A percentile compares a stretch with the other conserved stretches of the same genome.
phyloP scores from a whole-genome alignment of 768 basidiomycete genomes.

The Dendrothele bispora region DNA sequence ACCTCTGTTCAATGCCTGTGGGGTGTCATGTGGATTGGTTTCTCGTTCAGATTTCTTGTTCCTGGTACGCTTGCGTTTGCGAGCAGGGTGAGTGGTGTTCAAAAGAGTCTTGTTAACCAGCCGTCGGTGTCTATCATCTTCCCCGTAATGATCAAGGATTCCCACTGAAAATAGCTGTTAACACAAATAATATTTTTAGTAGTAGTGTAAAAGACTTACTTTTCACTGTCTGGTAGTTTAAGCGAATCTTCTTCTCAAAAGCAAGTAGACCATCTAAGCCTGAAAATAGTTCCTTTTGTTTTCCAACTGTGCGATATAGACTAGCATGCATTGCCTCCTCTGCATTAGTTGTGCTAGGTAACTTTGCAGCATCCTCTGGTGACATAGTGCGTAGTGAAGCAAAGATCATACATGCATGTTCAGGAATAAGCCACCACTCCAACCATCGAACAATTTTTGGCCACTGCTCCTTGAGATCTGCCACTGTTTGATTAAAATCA shows the following conservation, averaged over 20 bases:
- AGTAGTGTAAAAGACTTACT: not conserved
- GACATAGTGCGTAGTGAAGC: conserved; percentile 13
- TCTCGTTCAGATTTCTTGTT: no score
- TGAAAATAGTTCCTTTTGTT: conserved; percentile 16
- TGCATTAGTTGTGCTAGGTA: conserved; percentile 20
- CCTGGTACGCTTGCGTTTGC: not conserved
- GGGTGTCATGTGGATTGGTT: no score
- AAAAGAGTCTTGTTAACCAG: not conserved
- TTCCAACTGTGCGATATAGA: conserved; percentile 21
- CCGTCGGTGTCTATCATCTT: not conserved
- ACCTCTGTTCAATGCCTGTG: no score
- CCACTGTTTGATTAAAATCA: conserved; percentile 7
- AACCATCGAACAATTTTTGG: conserved; percentile 16
- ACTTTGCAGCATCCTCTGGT: conserved; percentile 9
- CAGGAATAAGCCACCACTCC: conserved; percentile 20
- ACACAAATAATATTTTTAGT: not conserved
- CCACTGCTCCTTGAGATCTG: conserved; percentile 2
- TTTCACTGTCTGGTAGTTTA: not conserved
- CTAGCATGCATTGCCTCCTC: conserved; percentile 23
- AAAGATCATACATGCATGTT: conserved; percentile 23
- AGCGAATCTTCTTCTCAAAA: not conserved
- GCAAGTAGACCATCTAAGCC: conserved; percentile 9
- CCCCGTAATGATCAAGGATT: no score
- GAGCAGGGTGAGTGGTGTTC: not conserved
- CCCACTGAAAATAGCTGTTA: not conserved